Base-by-base conservation (phyloP, 108 stramenopile genomes). In the Nannochloropsis oceanica region DNA sequence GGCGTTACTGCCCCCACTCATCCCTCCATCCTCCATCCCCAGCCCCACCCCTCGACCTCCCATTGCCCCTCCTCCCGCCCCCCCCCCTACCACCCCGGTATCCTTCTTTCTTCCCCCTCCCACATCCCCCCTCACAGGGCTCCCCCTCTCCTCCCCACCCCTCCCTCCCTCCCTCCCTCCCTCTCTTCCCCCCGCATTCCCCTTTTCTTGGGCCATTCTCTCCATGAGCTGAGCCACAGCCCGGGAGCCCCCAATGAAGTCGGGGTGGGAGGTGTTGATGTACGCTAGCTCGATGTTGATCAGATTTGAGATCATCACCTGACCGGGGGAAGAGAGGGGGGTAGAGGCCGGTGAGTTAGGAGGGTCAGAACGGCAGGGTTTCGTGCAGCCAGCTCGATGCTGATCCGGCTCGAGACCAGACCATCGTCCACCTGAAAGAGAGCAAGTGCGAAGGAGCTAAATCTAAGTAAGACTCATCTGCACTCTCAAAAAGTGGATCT, bases 241-340 rank as follows among this genome's bases (percentile, higher is more conserved):
- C 18, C 91, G 84, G 81, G 94, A 94, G 26, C 96, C 97, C 43
- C 96, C 97, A 87, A 97, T 95, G 86, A 99, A 99, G 88, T 98
- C 98, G 8, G 98, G 98, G 89, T 99, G 98, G 85, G 94, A 94
- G 12, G 98, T 98, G 91, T 99, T 99, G 85, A 99, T 94, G 89
- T 97, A 97, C 12, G 96, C 94, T 87, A 97, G 89, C 91, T 99
- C 98, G 84, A 97, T 92, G 84, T 89, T 89, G 46, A 99, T 94
- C 13, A 99, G 89, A 86, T 98, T 97, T 24, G 91, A 85, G 81
- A 99, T 96, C 97, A 97, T 96, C 89, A 93, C 89, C 91, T 96
- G 96, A 12, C 96, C 95, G 14, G 96, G 97, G 24, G 42, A 7
- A 24, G 43, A 3, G 73, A 7, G 73, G n/a, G 5, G n/a, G n/a